Evolutionary conservation across 345 rosid species (phyloP).

Genomic region (Anacardium occidentale): DNA sequence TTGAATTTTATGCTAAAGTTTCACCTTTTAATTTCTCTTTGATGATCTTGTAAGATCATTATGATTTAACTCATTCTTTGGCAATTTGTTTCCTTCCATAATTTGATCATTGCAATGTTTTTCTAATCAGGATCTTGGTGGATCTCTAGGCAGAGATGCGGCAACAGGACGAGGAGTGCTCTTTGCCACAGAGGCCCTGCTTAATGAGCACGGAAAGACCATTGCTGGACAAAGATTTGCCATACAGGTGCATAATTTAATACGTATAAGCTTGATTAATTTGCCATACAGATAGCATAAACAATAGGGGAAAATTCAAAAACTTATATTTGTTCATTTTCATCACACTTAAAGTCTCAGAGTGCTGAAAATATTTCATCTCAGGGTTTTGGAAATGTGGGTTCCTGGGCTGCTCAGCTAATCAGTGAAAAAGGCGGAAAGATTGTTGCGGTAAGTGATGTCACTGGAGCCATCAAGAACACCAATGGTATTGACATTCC

Average conservation of each 20-base stretch:
- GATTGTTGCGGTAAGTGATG: constrained; percentile 81
- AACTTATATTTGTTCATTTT: background rate
- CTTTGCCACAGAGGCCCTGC: constrained; percentile 90
- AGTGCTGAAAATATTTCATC: background rate
- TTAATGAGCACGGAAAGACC: constrained; percentile 73
- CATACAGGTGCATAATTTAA: constrained; percentile 54
- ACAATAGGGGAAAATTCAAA: background rate
- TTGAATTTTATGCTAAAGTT: background rate
- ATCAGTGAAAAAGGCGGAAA: constrained; percentile 77
- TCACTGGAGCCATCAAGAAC: constrained; percentile 86
- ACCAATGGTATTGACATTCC: constrained; percentile 65
- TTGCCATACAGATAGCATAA: background rate
- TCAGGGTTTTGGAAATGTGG: constrained; percentile 98
- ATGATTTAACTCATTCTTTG: too few species aligned
- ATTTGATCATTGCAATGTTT: background rate
- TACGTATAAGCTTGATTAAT: background rate
- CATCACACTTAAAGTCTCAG: background rate
- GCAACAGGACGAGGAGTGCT: constrained; percentile 97
- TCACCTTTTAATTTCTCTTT: background rate
- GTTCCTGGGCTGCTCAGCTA: constrained; percentile 92
- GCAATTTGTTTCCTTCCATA: background rate
- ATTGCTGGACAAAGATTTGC: constrained; percentile 75
- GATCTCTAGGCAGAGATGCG: constrained; percentile 95
- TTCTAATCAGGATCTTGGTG: constrained; percentile 78
- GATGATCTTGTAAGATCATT: too few species aligned